These are phyloP conservation scores for Neoscytalidium dimidiatum DNA, from an alignment of 2,329 filamentous ascomycete genomes.

Conservation along the genomic window DNA sequence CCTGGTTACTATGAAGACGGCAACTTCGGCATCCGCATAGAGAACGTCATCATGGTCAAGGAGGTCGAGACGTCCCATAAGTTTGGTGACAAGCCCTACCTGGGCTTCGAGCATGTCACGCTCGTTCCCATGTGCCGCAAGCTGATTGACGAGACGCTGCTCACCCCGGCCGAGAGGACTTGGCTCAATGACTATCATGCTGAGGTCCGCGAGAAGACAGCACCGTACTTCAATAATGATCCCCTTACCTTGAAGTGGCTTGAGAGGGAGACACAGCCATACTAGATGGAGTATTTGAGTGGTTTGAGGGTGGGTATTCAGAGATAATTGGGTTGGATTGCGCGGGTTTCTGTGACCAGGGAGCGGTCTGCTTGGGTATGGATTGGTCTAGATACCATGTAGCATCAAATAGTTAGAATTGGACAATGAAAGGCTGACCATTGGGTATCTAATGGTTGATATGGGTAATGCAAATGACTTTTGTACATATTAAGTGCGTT, in stretches of 20 bases:
- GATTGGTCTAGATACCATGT: slow-evolving; percentile 4
- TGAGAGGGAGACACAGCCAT: slow-evolving; percentile 77
- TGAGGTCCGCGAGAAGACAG: slow-evolving; percentile 81
- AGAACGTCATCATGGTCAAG: slow-evolving; percentile 90
- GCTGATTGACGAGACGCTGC: slow-evolving; percentile 72
- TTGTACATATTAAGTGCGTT: no score
- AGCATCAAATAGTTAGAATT: slow-evolving; percentile 4
- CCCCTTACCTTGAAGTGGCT: slow-evolving; percentile 76
- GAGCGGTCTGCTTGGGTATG: neutral
- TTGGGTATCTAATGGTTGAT: no score
- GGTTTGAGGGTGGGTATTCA: neutral
- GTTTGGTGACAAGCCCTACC: slow-evolving; percentile 91
- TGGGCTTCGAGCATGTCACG: slow-evolving; percentile 95
- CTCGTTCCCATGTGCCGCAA: slow-evolving; percentile 95
- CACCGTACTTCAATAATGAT: slow-evolving; percentile 72
- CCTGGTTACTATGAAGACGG: slow-evolving; percentile 98
- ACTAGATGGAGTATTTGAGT: slow-evolving; percentile 38
- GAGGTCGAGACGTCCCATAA: slow-evolving; percentile 84
- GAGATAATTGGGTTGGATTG: neutral
- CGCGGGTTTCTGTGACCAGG: neutral
- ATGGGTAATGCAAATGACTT: no score
- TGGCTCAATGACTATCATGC: slow-evolving; percentile 88
- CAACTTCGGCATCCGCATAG: slow-evolving; percentile 90
- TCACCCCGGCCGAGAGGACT: slow-evolving; percentile 73
- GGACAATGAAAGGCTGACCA: neutral